These are phyloP conservation scores for Falciphora oryzae DNA, from an alignment of 2,329 filamentous ascomycete species.

Conservation along the genomic window DNA sequence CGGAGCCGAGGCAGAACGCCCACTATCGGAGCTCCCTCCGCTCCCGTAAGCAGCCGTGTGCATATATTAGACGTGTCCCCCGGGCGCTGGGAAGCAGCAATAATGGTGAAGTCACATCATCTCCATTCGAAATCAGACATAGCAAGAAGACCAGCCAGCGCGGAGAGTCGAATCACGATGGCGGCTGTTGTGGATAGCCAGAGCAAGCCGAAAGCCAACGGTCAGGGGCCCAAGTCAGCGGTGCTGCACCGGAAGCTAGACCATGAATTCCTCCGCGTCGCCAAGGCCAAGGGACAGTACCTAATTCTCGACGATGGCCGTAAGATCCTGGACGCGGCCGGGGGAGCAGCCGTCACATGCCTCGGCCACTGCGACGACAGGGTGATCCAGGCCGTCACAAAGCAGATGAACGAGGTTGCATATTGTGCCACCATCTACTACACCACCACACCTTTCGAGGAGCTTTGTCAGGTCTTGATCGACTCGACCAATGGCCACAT, in stretches of 20 bases:
- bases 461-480: constrained; percentile 31
- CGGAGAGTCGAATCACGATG: not conserved
- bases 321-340: constrained; percentile 37
- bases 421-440: constrained; percentile 40
- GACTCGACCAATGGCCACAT: constrained; percentile 31
- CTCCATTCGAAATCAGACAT: not conserved
- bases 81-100: not conserved
- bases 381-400: constrained; percentile 33
- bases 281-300: constrained; percentile 30
- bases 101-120: too few species aligned
- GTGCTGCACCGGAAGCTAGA: constrained; percentile 33
- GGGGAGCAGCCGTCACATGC: constrained; percentile 41
- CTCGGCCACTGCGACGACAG: constrained; percentile 38
- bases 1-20: not conserved
- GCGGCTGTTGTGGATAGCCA: not conserved
- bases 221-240: constrained; percentile 22
- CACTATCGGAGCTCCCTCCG: not conserved
- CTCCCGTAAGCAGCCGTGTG: not conserved
- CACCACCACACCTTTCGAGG: constrained; percentile 32
- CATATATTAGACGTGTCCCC: not conserved
- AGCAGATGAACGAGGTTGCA: constrained; percentile 33
- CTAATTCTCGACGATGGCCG: constrained; percentile 34
- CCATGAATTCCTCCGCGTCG: constrained; percentile 26
- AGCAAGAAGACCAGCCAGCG: not conserved
- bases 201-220: not conserved